Evolutionary conservation across 345 rosid genomes (phyloP).

Genomic region (Ricinus communis): DNA sequence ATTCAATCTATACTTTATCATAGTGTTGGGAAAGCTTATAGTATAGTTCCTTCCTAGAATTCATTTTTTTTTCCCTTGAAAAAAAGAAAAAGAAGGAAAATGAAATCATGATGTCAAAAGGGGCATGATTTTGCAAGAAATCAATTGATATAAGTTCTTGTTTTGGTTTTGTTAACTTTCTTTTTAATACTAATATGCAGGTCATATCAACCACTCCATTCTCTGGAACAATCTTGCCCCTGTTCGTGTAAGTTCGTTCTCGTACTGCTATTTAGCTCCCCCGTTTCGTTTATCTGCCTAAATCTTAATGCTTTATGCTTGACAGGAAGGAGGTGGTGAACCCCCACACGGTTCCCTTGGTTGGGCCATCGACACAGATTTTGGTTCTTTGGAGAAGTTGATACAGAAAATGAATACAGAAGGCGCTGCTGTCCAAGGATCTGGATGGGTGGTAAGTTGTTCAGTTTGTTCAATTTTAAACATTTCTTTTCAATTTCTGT

Average conservation of each 20-base stretch:
- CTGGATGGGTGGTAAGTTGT: slow-evolving; percentile 95
- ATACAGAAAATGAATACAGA: slow-evolving; percentile 79
- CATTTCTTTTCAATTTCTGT: slow-evolving; percentile 5
- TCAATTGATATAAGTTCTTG: no score
- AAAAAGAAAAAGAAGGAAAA: no score
- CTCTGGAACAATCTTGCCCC: slow-evolving; percentile 95
- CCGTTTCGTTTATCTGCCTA: background rate
- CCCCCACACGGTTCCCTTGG: slow-evolving; percentile 80
- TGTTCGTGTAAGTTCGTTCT: slow-evolving; percentile 44
- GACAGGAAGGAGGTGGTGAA: slow-evolving; percentile 93
- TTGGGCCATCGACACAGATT: slow-evolving; percentile 67
- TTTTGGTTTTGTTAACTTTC: background rate
- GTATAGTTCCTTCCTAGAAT: no score
- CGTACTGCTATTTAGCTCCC: background rate
- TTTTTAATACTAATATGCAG: no score
- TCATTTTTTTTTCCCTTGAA: no score
- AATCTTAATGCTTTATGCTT: slow-evolving; percentile 3
- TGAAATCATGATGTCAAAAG: no score
- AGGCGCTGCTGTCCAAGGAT: slow-evolving; percentile 96
- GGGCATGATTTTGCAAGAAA: no score
- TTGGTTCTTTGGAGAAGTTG: slow-evolving; percentile 81
- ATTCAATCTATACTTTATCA: no score
- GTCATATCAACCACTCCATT: slow-evolving; percentile 88
- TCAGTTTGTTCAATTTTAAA: background rate
- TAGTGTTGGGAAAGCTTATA: no score